phyloP scores from a whole-genome alignment of 441 rosid species.

The Bruguiera hainesii region DNA sequence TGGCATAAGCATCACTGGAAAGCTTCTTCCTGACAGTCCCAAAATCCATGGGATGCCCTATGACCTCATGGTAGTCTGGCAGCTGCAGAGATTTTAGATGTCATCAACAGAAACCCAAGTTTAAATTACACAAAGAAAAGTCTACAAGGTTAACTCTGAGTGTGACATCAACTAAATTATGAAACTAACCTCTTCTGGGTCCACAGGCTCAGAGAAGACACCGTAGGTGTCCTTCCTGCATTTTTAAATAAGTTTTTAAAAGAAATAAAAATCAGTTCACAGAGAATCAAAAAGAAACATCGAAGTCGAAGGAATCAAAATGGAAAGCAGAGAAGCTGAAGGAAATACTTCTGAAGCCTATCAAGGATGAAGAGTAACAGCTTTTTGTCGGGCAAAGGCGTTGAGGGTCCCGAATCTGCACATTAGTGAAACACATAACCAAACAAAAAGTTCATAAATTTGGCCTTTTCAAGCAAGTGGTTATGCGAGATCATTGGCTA shows the following conservation, averaged over 20 bases:
- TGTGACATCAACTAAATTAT: conserved; percentile 13
- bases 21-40: conserved; percentile 65
- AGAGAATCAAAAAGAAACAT: conserved; percentile 17
- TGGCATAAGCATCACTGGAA: conserved; percentile 46
- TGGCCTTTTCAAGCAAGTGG: conserved; percentile 14
- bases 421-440: conserved; percentile 10
- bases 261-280: conserved; percentile 11
- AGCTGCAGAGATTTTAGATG: conserved; percentile 45
- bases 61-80: conserved; percentile 80
- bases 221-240: conserved; percentile 95
- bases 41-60: conserved; percentile 84
- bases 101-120: conserved; percentile 8
- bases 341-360: conserved; percentile 81
- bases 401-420: conserved; percentile 61
- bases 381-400: conserved; percentile 88
- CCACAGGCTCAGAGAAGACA: conserved; percentile 92
- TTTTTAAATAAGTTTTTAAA: conserved; percentile 1
- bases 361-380: conserved; percentile 74
- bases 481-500: conserved; percentile 3
- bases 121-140: not conserved
- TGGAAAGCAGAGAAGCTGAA: conserved; percentile 19
- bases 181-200: conserved; percentile 67
- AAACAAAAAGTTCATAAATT: conserved; percentile 8
- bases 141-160: not conserved
- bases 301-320: conserved; percentile 17